Conservation (phyloP, 306 rosid genomes). For the Glycyrrhiza uralensis region DNA sequence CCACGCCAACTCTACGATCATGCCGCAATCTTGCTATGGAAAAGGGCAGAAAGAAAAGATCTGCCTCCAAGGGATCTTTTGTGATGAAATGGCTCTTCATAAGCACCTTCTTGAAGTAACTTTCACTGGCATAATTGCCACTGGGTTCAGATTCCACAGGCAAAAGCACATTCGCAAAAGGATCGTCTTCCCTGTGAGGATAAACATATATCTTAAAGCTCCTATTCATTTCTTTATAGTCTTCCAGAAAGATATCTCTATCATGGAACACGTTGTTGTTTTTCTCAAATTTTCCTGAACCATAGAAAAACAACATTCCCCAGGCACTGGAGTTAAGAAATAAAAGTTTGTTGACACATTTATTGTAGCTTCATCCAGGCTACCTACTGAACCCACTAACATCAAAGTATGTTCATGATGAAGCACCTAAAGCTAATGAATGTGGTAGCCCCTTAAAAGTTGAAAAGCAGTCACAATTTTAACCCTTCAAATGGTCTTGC, state of each 20-base stretch:
- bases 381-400: slow-evolving; percentile 3
- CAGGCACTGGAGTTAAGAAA: slow-evolving; percentile 13
- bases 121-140: slow-evolving; percentile 91
- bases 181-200: slow-evolving; percentile 62
- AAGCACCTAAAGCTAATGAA: not conserved
- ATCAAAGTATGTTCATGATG: not conserved
- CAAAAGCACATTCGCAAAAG: slow-evolving; percentile 69
- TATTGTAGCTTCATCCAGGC: slow-evolving; percentile 15
- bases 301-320: slow-evolving; percentile 18
- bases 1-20: slow-evolving; percentile 65
- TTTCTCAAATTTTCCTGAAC: slow-evolving; percentile 45
- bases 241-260: slow-evolving; percentile 55
- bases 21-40: slow-evolving; percentile 75
- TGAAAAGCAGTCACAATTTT: not conserved
- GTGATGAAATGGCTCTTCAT: slow-evolving; percentile 65
- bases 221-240: slow-evolving; percentile 71
- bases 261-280: slow-evolving; percentile 61
- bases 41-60: slow-evolving; percentile 81
- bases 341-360: not conserved
- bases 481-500: not conserved
- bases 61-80: slow-evolving; percentile 53
- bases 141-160: slow-evolving; percentile 57
- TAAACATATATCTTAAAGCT: slow-evolving; percentile 84
- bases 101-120: slow-evolving; percentile 73
- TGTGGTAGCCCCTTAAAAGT: not conserved